phyloP scores from a whole-genome alignment of 202 grass and related monocot species.

The Brachypodium distachyon region DNA sequence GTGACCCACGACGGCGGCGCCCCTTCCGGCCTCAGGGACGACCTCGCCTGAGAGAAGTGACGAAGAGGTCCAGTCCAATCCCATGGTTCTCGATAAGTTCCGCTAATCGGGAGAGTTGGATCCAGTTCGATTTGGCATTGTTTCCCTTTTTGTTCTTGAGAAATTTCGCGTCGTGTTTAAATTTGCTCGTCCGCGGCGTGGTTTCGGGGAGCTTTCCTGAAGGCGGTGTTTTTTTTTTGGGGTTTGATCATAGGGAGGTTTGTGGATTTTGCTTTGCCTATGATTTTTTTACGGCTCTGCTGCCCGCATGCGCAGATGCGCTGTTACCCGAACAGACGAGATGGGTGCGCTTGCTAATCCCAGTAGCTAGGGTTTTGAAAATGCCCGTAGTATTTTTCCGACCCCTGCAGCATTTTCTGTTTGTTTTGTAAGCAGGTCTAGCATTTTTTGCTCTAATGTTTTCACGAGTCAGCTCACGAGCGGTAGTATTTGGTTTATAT shows the following conservation, averaged over 20 bases:
- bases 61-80: neutral
- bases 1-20: constrained; percentile 15
- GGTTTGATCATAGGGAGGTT: neutral
- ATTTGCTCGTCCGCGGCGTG: neutral
- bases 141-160: neutral
- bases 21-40: neutral
- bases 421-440: neutral
- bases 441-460: neutral
- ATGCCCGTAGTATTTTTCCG: neutral
- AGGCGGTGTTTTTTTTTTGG: neutral
- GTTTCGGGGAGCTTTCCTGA: neutral
- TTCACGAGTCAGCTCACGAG: neutral
- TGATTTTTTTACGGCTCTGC: neutral
- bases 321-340: neutral
- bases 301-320: neutral
- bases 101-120: neutral
- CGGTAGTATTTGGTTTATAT: neutral
- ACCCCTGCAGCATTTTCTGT: neutral
- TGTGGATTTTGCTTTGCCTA: neutral
- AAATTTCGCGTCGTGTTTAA: neutral
- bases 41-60: neutral
- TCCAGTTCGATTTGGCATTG: constrained; percentile 1
- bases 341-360: neutral
- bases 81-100: neutral
- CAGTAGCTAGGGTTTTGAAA: constrained; percentile 7